Evolutionary conservation across 352 stramenopile genomes (phyloP).

Genomic region (Bremia lactucae): DNA sequence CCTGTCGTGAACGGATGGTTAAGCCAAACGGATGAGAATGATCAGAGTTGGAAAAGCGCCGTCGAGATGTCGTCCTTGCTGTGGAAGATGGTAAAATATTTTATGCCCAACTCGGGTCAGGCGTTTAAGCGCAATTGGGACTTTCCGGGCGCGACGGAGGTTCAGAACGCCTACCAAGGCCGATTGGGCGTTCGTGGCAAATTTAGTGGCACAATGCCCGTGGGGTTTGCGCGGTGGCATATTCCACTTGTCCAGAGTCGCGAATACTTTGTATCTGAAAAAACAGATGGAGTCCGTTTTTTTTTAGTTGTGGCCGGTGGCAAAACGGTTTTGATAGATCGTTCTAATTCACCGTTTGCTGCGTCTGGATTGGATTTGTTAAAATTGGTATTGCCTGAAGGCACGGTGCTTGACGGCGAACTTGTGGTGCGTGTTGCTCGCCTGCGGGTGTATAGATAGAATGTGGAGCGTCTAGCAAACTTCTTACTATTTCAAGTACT

Average conservation of each 20-base stretch:
- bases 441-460: no score
- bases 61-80: slow-evolving; percentile 51
- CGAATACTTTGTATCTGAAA: slow-evolving; percentile 86
- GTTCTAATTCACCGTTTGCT: slow-evolving; percentile 70
- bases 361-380: slow-evolving; percentile 72
- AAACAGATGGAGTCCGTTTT: slow-evolving; percentile 87
- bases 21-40: slow-evolving; percentile 57
- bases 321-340: slow-evolving; percentile 59
- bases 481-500: no score
- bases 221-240: slow-evolving; percentile 85
- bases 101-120: slow-evolving; percentile 71
- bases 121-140: slow-evolving; percentile 75
- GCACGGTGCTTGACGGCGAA: slow-evolving; percentile 85
- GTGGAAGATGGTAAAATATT: slow-evolving; percentile 79
- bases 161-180: slow-evolving; percentile 73
- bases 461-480: no score
- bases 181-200: slow-evolving; percentile 63
- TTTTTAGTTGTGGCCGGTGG: slow-evolving; percentile 78
- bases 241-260: slow-evolving; percentile 74
- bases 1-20: slow-evolving; percentile 67
- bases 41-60: slow-evolving; percentile 61
- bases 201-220: slow-evolving; percentile 86
- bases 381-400: slow-evolving; percentile 66
- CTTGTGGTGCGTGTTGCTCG: slow-evolving; percentile 78
- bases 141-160: slow-evolving; percentile 50